Percentiles rank a stretch among this genome's conserved stretches.
Evolutionary conservation across 805 yeast species (phyloP).

Genomic region (Lipomyces sp.): DNA sequence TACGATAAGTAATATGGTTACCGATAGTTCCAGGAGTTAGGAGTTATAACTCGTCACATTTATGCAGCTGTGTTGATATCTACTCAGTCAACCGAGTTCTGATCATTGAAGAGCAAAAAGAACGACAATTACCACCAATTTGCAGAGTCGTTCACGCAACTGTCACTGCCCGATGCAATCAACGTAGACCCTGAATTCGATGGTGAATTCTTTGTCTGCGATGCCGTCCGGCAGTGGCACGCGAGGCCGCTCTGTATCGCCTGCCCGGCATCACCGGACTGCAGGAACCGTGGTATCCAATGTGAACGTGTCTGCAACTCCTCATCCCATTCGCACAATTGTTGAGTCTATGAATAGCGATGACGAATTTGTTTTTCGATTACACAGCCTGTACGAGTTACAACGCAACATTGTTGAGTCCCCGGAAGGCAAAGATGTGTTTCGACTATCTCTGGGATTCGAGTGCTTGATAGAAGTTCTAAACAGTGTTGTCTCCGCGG

Average conservation of each 20-base stretch:
- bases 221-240: slow-evolving; percentile 17
- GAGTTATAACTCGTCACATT: not conserved
- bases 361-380: slow-evolving; percentile 33
- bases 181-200: slow-evolving; percentile 8
- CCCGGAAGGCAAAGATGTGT: slow-evolving; percentile 37
- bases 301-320: slow-evolving; percentile 33
- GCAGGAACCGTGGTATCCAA: slow-evolving; percentile 27
- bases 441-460: slow-evolving; percentile 36
- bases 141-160: not conserved
- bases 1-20: too few relatives aligned
- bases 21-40: not conserved
- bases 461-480: slow-evolving; percentile 35
- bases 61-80: not conserved
- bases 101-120: not conserved
- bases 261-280: slow-evolving; percentile 27
- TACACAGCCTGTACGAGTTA: slow-evolving; percentile 36
- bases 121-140: not conserved
- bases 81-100: not conserved
- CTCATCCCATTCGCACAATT: slow-evolving; percentile 31
- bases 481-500: slow-evolving; percentile 10
- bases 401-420: slow-evolving; percentile 37
- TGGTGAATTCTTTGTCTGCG: slow-evolving; percentile 39
- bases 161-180: slow-evolving; percentile 6
- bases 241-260: slow-evolving; percentile 26
- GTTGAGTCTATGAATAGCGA: slow-evolving; percentile 30